Conservation (phyloP, 2,329 filamentous ascomycete genomes). For the Chalaropsis thielavioides region DNA sequence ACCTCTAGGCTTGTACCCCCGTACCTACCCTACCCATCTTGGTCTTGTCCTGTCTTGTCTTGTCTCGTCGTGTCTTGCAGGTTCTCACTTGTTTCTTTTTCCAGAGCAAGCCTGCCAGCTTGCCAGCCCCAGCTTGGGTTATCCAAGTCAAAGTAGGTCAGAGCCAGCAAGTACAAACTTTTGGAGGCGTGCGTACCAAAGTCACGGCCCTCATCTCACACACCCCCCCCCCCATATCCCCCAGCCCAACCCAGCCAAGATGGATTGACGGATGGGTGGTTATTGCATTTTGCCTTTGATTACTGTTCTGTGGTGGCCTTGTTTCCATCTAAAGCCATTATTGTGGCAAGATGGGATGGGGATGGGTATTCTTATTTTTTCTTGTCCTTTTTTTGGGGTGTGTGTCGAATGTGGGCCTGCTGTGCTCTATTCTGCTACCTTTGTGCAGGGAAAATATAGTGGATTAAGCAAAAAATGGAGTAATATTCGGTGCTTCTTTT, state of each 20-base stretch:
- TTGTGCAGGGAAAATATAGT: neutral
- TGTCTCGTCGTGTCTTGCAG: neutral
- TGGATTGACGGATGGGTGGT: neutral
- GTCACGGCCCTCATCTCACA: neutral
- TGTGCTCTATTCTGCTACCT: neutral
- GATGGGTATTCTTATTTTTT: neutral
- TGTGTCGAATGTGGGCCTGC: neutral
- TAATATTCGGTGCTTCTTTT: slow-evolving; percentile 1
- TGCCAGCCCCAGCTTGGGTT: too few relatives aligned
- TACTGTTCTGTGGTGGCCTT: neutral
- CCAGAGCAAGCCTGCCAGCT: too few relatives aligned
- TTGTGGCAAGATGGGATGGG: neutral
- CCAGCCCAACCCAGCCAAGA: neutral
- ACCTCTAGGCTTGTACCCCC: neutral
- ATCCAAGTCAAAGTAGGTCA: neutral
- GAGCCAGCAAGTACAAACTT: neutral
- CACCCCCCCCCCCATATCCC: neutral
- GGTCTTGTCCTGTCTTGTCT: neutral
- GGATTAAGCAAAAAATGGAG: neutral
- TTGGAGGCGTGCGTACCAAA: neutral
- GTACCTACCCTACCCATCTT: neutral
- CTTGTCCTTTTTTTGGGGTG: neutral
- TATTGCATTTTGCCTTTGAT: neutral
- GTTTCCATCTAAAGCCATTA: neutral
- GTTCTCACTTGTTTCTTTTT: neutral